Conservation (phyloP, 441 rosid genomes). For the Melastoma candidum region DNA sequence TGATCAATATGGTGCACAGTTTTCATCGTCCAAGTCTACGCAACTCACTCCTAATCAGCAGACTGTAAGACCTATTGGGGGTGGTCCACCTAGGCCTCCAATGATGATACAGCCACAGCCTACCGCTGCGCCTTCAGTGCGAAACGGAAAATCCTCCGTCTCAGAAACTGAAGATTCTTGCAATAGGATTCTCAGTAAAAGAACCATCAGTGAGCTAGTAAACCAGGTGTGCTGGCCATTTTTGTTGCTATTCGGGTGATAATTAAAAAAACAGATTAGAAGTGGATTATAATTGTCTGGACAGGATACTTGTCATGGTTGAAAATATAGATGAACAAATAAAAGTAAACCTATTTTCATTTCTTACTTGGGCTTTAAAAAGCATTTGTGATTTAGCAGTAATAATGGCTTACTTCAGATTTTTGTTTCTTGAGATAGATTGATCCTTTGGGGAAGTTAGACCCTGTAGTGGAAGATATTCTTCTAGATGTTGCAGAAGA, state of each 20-base stretch:
- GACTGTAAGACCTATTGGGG: conserved; percentile 31
- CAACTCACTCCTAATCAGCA: conserved; percentile 55
- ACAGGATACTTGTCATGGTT: too few species aligned
- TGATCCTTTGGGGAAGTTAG: conserved; percentile 81
- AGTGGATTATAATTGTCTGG: too few species aligned
- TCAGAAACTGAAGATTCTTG: conserved; percentile 50
- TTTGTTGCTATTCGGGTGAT: conserved; percentile 3
- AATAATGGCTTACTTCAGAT: not conserved
- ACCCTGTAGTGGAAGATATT: conserved; percentile 81
- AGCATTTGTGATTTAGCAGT: too few species aligned
- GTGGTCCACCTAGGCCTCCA: conserved; percentile 41
- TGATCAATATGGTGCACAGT: conserved; percentile 44
- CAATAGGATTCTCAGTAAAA: conserved; percentile 62
- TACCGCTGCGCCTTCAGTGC: conserved; percentile 30
- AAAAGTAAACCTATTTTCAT: too few species aligned
- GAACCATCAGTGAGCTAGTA: conserved; percentile 80
- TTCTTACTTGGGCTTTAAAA: too few species aligned
- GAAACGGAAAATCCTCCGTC: conserved; percentile 33
- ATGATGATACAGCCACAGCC: conserved; percentile 28
- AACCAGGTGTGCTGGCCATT: conserved; percentile 49
- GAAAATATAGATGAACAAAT: too few species aligned
- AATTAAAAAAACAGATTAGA: too few species aligned
- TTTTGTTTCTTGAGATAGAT: conserved; percentile 36
- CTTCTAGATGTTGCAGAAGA: conserved; percentile 90
- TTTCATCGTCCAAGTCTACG: conserved; percentile 37